Evolutionary conservation across 495 filamentous ascomycete genomes (phyloP), one percentile per base, ranked within the genome.

Genomic region (Aspergillus homomorphus): DNA sequence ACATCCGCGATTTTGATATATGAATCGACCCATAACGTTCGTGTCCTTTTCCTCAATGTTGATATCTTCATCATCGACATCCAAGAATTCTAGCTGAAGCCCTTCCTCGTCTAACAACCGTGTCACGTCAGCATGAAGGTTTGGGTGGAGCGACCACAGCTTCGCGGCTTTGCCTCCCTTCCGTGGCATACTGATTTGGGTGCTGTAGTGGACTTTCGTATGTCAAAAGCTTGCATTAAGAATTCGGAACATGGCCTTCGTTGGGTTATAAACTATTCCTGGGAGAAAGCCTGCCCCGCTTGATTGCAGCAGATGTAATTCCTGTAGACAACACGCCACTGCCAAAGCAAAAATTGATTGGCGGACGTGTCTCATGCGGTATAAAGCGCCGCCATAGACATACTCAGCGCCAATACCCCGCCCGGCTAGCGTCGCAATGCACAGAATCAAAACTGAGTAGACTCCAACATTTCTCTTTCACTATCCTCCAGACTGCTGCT

Each of bases 321-420:
- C 21, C 38, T 41, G 59, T 54, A 42, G 48, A 62, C 38, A 57
- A 57, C 48, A 53, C 54, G 53, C 56, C 54, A 26, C 59, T 54
- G 48, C 54, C 54, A 49, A 5, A 53, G 54, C 54, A 62, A 42
- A 23, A 57, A 46, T 57, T 62, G 46, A 57, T 62, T 62, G 54
- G 48, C 49, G 57, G 49, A 57, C 28, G 51, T 62, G 49, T 54
- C 30, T 57, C 45, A 60, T 58, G 45, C 26, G 24, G 45, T 52
- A 15, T 52, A 30, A 33, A 24, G 50, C 50, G 24, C 23, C 50
- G 50, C 15, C 23, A 38, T 20, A 52, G 50, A 52, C 15, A 52
- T 52, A 7, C 50, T 52, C 23, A 45, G 41, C 38, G 26, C 41
- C 24, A 20, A 45, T 45, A 45, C 44, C n/a, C 44, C n/a, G 44